These are phyloP conservation scores for Adansonia madagascariensis DNA, from an alignment of 441 rosid species.

Conservation along the genomic window DNA sequence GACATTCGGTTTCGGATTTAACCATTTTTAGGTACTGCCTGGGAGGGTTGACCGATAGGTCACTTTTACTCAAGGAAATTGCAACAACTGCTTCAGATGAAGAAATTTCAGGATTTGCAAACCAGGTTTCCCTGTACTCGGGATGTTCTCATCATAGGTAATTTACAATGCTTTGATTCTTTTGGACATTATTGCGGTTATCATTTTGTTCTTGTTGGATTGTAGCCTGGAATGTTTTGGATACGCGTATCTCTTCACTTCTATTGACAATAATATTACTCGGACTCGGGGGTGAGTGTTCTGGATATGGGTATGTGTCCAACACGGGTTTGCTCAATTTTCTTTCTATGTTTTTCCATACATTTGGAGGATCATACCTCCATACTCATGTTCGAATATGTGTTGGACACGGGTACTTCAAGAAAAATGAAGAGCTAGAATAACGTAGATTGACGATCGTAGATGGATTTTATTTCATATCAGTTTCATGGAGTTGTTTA, in stretches of 20 bases:
- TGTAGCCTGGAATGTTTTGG: not conserved
- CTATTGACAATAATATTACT: not conserved
- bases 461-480: slow-evolving; percentile 4
- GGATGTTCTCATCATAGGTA: slow-evolving; percentile 91
- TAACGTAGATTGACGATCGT: too few species aligned
- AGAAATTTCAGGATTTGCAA: slow-evolving; percentile 61
- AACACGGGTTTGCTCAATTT: too few species aligned
- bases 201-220: slow-evolving; percentile 17
- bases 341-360: too few species aligned
- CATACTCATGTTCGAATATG: too few species aligned
- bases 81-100: slow-evolving; percentile 60
- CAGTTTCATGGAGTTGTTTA: not conserved
- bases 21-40: slow-evolving; percentile 72
- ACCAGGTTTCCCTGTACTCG: slow-evolving; percentile 68
- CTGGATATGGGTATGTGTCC: too few species aligned
- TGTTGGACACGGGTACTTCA: too few species aligned
- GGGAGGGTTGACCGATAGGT: slow-evolving; percentile 70
- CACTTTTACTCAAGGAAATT: slow-evolving; percentile 71
- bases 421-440: too few species aligned
- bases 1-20: slow-evolving; percentile 53
- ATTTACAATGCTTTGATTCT: slow-evolving; percentile 7
- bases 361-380: too few species aligned
- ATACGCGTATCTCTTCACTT: not conserved
- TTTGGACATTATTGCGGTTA: not conserved
- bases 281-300: too few species aligned